These are phyloP conservation scores for Aspergillus hortae DNA, from an alignment of 2,329 filamentous ascomycete species.

Conservation along the genomic window DNA sequence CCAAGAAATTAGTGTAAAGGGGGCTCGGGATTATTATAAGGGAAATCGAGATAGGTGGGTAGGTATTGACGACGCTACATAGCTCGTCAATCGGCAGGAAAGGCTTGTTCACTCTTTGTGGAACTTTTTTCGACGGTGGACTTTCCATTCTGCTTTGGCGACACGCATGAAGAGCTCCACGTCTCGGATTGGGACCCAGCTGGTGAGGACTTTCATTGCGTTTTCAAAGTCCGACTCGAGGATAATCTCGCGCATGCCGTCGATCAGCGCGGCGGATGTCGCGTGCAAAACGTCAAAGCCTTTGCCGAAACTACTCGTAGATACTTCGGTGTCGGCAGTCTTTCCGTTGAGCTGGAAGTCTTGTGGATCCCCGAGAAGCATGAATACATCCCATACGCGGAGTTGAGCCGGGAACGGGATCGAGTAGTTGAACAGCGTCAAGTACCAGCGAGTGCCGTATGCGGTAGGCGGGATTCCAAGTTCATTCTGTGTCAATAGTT, in stretches of 20 bases:
- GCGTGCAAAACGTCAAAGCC: conserved; percentile 88
- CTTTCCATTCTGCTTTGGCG: conserved; percentile 80
- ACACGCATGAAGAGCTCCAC: conserved; percentile 92
- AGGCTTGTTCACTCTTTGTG: not conserved
- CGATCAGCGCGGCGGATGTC: conserved; percentile 81
- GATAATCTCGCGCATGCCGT: conserved; percentile 82
- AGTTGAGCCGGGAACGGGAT: conserved; percentile 93
- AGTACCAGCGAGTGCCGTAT: conserved; percentile 96
- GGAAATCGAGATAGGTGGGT: not conserved
- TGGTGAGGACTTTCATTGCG: conserved; percentile 93
- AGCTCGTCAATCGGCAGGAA: not conserved
- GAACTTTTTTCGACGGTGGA: conserved; percentile 50
- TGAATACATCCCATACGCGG: conserved; percentile 96
- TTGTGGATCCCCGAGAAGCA: conserved; percentile 80
- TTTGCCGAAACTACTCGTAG: conserved; percentile 48
- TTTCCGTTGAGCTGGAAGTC: conserved; percentile 26
- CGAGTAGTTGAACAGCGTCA: conserved; percentile 95
- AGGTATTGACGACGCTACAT: not conserved
- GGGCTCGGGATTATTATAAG: conserved; percentile 1
- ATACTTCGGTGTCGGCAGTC: conserved; percentile 17
- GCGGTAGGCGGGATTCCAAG: conserved; percentile 79
- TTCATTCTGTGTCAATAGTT: conserved; percentile 54
- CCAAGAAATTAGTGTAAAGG: conserved; percentile 5
- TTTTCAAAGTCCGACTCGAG: conserved; percentile 95
- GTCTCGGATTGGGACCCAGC: conserved; percentile 90